These are phyloP conservation scores for Penicillium sp. DNA, from an alignment of 2,329 filamentous ascomycete genomes.

Conservation along the genomic window DNA sequence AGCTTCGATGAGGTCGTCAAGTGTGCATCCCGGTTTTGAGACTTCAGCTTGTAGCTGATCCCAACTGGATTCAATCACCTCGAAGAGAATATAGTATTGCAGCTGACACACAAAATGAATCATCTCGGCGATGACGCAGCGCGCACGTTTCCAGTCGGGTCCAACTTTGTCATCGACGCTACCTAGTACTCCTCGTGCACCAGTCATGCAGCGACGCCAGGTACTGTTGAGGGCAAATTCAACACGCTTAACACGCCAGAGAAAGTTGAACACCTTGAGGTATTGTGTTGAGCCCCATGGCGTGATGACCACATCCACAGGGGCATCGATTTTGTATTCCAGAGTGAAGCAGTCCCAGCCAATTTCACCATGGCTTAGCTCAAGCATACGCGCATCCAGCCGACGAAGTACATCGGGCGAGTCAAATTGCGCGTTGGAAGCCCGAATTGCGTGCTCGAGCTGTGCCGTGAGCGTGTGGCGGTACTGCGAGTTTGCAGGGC, in stretches of 20 bases:
- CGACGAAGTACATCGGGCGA: slow-evolving; percentile 83
- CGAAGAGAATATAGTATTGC: slow-evolving; percentile 97
- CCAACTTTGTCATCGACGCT: slow-evolving; percentile 66
- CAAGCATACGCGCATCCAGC: slow-evolving; percentile 95
- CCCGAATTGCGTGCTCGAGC: slow-evolving; percentile 91
- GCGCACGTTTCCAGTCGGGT: slow-evolving; percentile 81
- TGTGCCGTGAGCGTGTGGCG: slow-evolving; percentile 96
- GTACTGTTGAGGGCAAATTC: slow-evolving; percentile 87
- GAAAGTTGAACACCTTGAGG: slow-evolving; percentile 97
- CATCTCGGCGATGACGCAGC: slow-evolving; percentile 92
- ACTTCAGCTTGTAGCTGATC: slow-evolving; percentile 79
- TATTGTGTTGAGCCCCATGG: slow-evolving; percentile 95
- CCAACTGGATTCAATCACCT: slow-evolving; percentile 97
- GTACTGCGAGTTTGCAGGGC: slow-evolving; percentile 94
- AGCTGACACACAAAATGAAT: slow-evolving; percentile 95
- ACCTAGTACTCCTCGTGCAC: slow-evolving; percentile 81
- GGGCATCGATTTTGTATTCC: slow-evolving; percentile 96
- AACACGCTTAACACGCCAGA: slow-evolving; percentile 96
- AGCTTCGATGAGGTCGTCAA: slow-evolving; percentile 90
- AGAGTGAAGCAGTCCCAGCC: slow-evolving; percentile 99
- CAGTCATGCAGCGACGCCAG: slow-evolving; percentile 95
- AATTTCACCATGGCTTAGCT: slow-evolving; percentile 91
- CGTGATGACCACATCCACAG: slow-evolving; percentile 93
- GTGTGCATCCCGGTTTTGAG: slow-evolving; percentile 75
- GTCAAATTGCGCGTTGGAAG: slow-evolving; percentile 95